These are phyloP conservation scores for Cajanus cajan DNA, from an alignment of 306 rosid genomes.

Conservation along the genomic window DNA sequence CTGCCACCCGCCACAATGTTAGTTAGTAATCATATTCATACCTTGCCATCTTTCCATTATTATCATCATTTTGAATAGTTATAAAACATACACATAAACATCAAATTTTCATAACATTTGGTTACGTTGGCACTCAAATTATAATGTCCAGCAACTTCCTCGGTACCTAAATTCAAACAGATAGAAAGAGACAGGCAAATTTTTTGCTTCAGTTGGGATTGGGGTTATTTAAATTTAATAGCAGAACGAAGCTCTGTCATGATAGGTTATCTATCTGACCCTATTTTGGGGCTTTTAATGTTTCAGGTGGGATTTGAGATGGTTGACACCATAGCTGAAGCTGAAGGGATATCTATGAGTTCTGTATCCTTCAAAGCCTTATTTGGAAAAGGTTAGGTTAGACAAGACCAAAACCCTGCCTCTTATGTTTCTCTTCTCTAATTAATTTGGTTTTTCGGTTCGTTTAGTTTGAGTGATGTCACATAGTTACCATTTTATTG, in stretches of 20 bases:
- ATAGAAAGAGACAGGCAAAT: not conserved
- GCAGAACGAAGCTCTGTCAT: not conserved
- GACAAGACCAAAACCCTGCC: not conserved
- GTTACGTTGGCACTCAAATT: not conserved
- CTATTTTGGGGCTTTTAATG: not conserved
- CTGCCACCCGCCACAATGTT: slow-evolving; percentile 73
- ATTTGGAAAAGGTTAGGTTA: slow-evolving; percentile 65
- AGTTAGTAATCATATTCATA: slow-evolving; percentile 36
- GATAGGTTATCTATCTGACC: not conserved
- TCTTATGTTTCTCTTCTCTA: slow-evolving; percentile 5
- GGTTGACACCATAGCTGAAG: slow-evolving; percentile 89
- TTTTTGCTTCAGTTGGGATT: not conserved
- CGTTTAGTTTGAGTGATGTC: not conserved
- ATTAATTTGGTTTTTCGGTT: not conserved
- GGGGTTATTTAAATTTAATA: not conserved
- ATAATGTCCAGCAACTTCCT: not conserved
- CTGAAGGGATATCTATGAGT: slow-evolving; percentile 76
- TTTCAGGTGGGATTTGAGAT: slow-evolving; percentile 91
- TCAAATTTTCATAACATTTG: no score
- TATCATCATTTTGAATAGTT: not conserved
- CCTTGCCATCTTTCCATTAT: not conserved
- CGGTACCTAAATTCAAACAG: not conserved
- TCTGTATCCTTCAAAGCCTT: slow-evolving; percentile 80
- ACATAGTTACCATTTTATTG: not conserved
- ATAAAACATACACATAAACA: not conserved